Percentiles rank a stretch among this genome's conserved stretches.
phyloP scores from a whole-genome alignment of 2,329 filamentous ascomycete genomes.

The Chaetomium sp. region DNA sequence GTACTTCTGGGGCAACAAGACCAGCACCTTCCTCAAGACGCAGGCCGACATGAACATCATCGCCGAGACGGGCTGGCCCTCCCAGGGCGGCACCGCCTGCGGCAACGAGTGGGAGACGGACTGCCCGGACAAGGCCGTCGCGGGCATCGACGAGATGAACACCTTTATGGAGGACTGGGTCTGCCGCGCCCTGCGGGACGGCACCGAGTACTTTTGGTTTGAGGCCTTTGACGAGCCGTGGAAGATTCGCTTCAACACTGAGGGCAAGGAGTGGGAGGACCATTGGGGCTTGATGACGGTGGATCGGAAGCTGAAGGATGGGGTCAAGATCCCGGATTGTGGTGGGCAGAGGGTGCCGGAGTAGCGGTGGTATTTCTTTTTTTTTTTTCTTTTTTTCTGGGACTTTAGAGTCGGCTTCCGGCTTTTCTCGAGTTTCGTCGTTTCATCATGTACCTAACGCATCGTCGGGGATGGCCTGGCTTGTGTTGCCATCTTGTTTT shows the following conservation, averaged over 20 bases:
- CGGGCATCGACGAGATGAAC: constrained; percentile 79
- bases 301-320: constrained; percentile 78
- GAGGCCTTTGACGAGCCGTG: constrained; percentile 96
- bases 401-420: neutral
- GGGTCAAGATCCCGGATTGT: constrained; percentile 85
- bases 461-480: neutral
- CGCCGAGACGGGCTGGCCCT: constrained; percentile 90
- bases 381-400: neutral
- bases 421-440: neutral
- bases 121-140: constrained; percentile 71
- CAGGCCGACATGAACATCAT: constrained; percentile 74
- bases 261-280: constrained; percentile 81
- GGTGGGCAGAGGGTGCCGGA: constrained; percentile 65
- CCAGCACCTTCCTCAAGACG: constrained; percentile 64
- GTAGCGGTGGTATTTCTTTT: neutral
- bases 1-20: constrained; percentile 74
- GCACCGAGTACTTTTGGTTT: constrained; percentile 96
- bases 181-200: constrained; percentile 75
- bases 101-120: constrained; percentile 53
- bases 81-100: constrained; percentile 77
- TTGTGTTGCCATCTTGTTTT: neutral
- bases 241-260: constrained; percentile 75
- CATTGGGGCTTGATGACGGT: constrained; percentile 93
- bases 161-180: constrained; percentile 85
- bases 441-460: constrained; percentile 1